These are phyloP conservation scores for Hypoxylon sp. DNA, from an alignment of 2,329 filamentous ascomycete species.

Conservation along the genomic window DNA sequence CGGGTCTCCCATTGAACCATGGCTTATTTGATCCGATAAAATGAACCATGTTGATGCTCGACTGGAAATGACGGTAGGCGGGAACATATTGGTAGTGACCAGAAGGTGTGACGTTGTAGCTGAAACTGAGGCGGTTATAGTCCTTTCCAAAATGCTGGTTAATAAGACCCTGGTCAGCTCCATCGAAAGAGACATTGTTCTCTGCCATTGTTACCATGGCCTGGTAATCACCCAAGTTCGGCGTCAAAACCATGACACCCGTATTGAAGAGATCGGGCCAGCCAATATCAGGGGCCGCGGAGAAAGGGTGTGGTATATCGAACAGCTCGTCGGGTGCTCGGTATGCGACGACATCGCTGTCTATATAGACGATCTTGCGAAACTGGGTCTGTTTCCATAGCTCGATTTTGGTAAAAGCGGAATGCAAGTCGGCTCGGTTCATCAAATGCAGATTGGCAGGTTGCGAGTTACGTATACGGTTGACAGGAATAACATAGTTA, in stretches of 20 bases:
- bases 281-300: slow-evolving; percentile 89
- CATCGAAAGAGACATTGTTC: slow-evolving; percentile 91
- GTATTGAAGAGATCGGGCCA: slow-evolving; percentile 99
- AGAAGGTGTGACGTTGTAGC: slow-evolving; percentile 96
- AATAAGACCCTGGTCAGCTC: slow-evolving; percentile 92
- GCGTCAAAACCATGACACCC: slow-evolving; percentile 92
- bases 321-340: slow-evolving; percentile 94
- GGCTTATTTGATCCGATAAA: slow-evolving; percentile 95
- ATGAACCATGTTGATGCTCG: slow-evolving; percentile 87
- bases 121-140: slow-evolving; percentile 90
- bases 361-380: slow-evolving; percentile 91
- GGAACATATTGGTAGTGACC: slow-evolving; percentile 98
- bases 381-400: slow-evolving; percentile 93
- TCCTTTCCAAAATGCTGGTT: slow-evolving; percentile 91
- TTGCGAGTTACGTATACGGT: slow-evolving; percentile 77
- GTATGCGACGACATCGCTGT: slow-evolving; percentile 91
- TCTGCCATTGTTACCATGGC: slow-evolving; percentile 85
- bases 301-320: slow-evolving; percentile 65
- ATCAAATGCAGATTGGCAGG: slow-evolving; percentile 89
- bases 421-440: slow-evolving; percentile 88
- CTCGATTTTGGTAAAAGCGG: slow-evolving; percentile 95
- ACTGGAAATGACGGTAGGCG: slow-evolving; percentile 92
- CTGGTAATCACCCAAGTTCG: slow-evolving; percentile 87
- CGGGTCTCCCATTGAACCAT: slow-evolving; percentile 74
- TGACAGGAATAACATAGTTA: slow-evolving; percentile 87